These are phyloP conservation scores for Acer campestre DNA, from an alignment of 345 rosid genomes.

Conservation along the genomic window DNA sequence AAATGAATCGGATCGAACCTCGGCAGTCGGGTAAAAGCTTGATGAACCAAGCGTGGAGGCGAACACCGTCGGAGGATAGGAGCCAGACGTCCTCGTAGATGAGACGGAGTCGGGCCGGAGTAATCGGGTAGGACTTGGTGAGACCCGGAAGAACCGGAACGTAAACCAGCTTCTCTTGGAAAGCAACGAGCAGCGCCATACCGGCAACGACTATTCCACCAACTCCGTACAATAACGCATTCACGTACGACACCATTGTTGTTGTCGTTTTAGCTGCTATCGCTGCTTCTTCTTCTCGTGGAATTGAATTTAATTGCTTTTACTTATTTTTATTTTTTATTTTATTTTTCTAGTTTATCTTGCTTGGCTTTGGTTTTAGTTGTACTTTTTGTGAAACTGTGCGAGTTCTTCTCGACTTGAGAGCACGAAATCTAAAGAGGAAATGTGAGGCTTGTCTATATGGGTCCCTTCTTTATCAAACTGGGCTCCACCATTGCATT, in stretches of 20 bases:
- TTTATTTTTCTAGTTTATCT: background rate
- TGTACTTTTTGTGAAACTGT: background rate
- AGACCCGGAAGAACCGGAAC: slow-evolving; percentile 95
- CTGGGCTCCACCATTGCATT: background rate
- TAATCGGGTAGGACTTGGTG: slow-evolving; percentile 79
- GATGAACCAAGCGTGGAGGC: slow-evolving; percentile 97
- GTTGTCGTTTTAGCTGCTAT: slow-evolving; percentile 3
- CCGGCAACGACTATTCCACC: slow-evolving; percentile 91
- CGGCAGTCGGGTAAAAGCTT: slow-evolving; percentile 75
- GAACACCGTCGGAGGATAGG: slow-evolving; percentile 85
- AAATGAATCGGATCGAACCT: slow-evolving; percentile 42
- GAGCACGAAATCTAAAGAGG: background rate
- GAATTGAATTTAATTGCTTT: background rate
- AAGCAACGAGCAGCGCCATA: slow-evolving; percentile 88
- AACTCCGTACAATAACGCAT: slow-evolving; percentile 74
- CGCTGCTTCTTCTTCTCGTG: background rate
- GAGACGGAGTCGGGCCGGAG: slow-evolving; percentile 83
- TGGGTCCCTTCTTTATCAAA: background rate
- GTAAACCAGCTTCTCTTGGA: slow-evolving; percentile 93
- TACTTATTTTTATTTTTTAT: too few species aligned
- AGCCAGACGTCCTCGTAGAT: slow-evolving; percentile 94
- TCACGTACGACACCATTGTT: slow-evolving; percentile 76
- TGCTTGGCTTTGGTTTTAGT: too few species aligned
- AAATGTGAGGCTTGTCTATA: background rate
- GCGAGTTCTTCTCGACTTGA: background rate